phyloP scores from a whole-genome alignment of 2,329 filamentous ascomycete species.

The Chaetomiaceae sp. region DNA sequence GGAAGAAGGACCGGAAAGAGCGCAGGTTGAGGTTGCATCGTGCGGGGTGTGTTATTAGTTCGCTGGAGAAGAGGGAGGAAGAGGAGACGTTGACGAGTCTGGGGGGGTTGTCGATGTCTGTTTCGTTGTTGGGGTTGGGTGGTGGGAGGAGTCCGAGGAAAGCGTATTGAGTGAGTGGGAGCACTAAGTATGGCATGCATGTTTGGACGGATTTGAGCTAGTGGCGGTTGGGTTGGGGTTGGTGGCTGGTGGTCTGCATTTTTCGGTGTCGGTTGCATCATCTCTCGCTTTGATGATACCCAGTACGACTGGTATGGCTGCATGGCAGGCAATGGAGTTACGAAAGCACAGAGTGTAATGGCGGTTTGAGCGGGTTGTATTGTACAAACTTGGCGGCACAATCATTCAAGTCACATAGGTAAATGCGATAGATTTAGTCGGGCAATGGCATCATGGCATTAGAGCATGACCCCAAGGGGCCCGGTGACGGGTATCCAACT shows the following conservation, averaged over 20 bases:
- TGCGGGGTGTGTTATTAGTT: conserved; percentile 8
- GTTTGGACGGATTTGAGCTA: neutral
- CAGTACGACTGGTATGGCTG: conserved; percentile 2
- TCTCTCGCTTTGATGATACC: conserved; percentile 11
- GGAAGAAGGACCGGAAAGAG: conserved; percentile 18
- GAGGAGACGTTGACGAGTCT: conserved; percentile 13
- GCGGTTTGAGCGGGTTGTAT: neutral
- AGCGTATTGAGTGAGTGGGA: neutral
- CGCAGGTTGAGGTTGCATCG: conserved; percentile 8
- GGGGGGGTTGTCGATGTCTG: conserved; percentile 13
- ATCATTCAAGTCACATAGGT: neutral
- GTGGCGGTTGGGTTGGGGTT: neutral
- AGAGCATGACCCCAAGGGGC: too few relatives aligned
- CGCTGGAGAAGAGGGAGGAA: neutral
- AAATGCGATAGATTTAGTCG: too few relatives aligned
- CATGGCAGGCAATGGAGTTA: neutral
- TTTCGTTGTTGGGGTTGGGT: conserved; percentile 5
- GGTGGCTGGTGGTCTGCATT: neutral
- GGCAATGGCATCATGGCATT: neutral
- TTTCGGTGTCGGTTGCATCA: neutral
- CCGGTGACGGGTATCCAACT: too few relatives aligned
- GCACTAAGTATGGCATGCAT: too few relatives aligned
- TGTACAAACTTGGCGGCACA: neutral
- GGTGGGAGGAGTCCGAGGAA: neutral
- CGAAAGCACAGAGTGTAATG: neutral